Conservation (phyloP, 768 basidiomycete genomes). For the Lepiota brunneoincarnata region DNA sequence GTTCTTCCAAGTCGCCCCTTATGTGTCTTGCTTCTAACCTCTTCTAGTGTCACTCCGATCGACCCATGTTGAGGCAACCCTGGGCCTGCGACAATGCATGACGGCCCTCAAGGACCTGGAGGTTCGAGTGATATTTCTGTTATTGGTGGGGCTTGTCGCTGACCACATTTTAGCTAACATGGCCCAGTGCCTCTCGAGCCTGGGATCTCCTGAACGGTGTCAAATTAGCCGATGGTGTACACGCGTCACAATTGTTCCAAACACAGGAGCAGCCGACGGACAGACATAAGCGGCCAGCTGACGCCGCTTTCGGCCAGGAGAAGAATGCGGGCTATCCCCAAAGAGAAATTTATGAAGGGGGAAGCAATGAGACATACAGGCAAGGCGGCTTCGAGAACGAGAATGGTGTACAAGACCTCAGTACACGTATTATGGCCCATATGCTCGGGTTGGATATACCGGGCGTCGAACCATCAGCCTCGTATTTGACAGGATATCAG, state of each 20-base stretch:
- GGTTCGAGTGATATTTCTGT: constrained; percentile 34
- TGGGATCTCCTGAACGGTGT: constrained; percentile 68
- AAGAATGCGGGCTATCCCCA: constrained; percentile 43
- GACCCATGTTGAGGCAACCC: constrained; percentile 63
- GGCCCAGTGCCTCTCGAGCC: constrained; percentile 69
- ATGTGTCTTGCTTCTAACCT: constrained; percentile 15
- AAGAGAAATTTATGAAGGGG: constrained; percentile 32
- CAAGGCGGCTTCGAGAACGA: constrained; percentile 25
- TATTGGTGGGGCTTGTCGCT: constrained; percentile 10
- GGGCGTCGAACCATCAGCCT: constrained; percentile 59
- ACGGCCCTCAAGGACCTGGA: constrained; percentile 64
- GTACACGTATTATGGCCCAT: constrained; percentile 66
- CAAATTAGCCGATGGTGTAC: constrained; percentile 43
- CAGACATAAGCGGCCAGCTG: constrained; percentile 48
- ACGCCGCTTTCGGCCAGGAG: constrained; percentile 62
- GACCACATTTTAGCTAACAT: constrained; percentile 45
- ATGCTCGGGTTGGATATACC: constrained; percentile 69
- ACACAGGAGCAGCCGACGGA: constrained; percentile 27
- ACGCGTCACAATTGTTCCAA: constrained; percentile 21
- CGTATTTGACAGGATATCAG: constrained; percentile 56
- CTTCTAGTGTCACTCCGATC: constrained; percentile 67
- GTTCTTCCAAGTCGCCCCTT: constrained; percentile 20
- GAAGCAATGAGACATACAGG: constrained; percentile 14
- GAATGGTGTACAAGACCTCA: constrained; percentile 60
- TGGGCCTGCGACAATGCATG: constrained; percentile 65